Evolutionary conservation across 768 basidiomycete species (phyloP), one percentile per base, ranked within the genome.

Genomic region (Hericium alpestre): DNA sequence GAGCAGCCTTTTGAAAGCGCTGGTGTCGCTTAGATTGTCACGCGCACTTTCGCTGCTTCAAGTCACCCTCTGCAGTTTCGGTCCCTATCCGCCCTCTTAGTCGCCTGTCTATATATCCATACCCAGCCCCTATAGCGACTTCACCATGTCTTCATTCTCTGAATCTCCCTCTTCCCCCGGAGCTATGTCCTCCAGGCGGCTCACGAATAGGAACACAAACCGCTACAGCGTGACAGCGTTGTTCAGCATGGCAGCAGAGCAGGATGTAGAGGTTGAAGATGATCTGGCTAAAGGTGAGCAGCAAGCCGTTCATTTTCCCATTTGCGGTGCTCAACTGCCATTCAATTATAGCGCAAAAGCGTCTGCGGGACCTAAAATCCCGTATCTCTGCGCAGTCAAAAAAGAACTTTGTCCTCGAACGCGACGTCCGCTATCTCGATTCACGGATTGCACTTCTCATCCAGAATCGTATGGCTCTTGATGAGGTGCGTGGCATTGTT

Each of bases 341-440:
- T 62, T 55, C 55, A 55, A 38, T 18, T 40, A 59, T 68, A 93
- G 96, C 96, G 51, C 96, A 99, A 76, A 97, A 95, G 72, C 92
- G 95, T 50, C 76, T 99, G 32, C 80, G 96, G 32, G 96, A 99
- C 65, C 79, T 99, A 61, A 99, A 99, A 75, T 82, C 87, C 25
- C 90, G 93, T 68, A 99, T 99, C 59, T 98, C 96, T 13, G 89
- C 93, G 0, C 96, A 98, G 73, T 94, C 92, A 55, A 99, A 99
- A 80, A 98, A 97, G 83, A 99, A 99, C 74, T 99, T 99, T 65
- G 96, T 99, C 41, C 81, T 99, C 11, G 96, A 99, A 70, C 87
- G 96, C 48, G 96, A 99, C 71, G 96, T 99, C 38, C 87, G 96
- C 53, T 99, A 98, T 70, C 84, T 99, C 46, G 96, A 99, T 75